phyloP scores from a whole-genome alignment of 2,329 filamentous ascomycete genomes.

The Lecanosticta acicola region DNA sequence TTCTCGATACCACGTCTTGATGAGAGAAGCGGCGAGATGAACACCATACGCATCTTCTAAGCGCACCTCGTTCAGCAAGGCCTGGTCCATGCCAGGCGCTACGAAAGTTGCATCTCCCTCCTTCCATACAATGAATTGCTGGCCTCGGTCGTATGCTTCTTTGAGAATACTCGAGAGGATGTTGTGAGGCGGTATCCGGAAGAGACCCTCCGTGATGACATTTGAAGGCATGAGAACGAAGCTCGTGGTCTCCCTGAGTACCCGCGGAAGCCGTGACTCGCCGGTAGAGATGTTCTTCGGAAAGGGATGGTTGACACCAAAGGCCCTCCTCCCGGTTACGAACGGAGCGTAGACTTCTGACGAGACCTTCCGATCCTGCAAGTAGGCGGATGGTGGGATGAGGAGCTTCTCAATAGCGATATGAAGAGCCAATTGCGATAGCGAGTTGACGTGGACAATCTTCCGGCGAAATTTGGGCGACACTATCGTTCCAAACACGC shows the following conservation, averaged over 20 bases:
- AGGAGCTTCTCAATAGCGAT: slow-evolving; percentile 49
- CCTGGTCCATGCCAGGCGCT: slow-evolving; percentile 34
- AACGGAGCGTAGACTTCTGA: slow-evolving; percentile 45
- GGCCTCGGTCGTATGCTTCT: slow-evolving; percentile 52
- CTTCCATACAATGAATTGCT: slow-evolving; percentile 51
- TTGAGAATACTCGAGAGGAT: slow-evolving; percentile 46
- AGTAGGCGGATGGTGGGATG: slow-evolving; percentile 50
- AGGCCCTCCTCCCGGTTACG: slow-evolving; percentile 43
- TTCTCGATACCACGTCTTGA: slow-evolving; percentile 53
- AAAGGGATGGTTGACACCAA: slow-evolving; percentile 44
- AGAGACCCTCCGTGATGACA: slow-evolving; percentile 48
- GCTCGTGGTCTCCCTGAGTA: slow-evolving; percentile 48
- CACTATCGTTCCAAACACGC: slow-evolving; percentile 53
- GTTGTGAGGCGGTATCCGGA: slow-evolving; percentile 49
- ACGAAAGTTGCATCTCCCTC: slow-evolving; percentile 36
- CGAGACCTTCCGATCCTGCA: slow-evolving; percentile 48
- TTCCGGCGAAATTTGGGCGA: slow-evolving; percentile 54
- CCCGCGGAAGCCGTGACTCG: slow-evolving; percentile 45
- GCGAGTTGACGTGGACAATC: slow-evolving; percentile 50
- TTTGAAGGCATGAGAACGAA: slow-evolving; percentile 47
- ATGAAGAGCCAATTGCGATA: slow-evolving; percentile 46
- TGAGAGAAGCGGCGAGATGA: slow-evolving; percentile 48
- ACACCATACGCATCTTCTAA: slow-evolving; percentile 49
- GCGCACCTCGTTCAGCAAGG: slow-evolving; percentile 41
- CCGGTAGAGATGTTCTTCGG: slow-evolving; percentile 41